Evolutionary conservation across 495 filamentous ascomycete species (phyloP).

Genomic region (Neurospora sp.): DNA sequence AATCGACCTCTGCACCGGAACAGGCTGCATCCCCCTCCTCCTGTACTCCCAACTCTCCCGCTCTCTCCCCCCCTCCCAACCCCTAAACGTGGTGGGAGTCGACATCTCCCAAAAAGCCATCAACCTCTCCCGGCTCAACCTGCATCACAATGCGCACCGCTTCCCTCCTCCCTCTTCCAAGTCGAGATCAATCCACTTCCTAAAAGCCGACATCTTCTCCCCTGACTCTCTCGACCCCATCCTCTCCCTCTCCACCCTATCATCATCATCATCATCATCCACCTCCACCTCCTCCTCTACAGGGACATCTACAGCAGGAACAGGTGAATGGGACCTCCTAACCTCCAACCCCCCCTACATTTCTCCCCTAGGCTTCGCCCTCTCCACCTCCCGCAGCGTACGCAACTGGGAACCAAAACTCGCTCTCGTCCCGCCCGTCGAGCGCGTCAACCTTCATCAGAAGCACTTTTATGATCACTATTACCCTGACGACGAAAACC

Average conservation of each 20-base stretch:
- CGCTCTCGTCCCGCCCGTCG: conserved; percentile 55
- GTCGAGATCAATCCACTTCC: conserved; percentile 33
- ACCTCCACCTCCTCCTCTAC: not conserved
- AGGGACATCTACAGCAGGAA: no score
- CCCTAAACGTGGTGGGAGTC: conserved; percentile 32
- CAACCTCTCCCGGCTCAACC: conserved; percentile 50
- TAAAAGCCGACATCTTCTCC: conserved; percentile 44
- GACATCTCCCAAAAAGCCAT: conserved; percentile 56
- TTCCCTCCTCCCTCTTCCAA: not conserved
- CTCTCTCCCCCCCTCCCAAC: conserved; percentile 2
- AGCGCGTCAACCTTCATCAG: not conserved
- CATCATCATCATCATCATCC: not conserved
- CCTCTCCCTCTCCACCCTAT: conserved; percentile 2
- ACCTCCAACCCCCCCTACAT: conserved; percentile 91
- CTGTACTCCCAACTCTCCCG: conserved; percentile 46
- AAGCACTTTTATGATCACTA: conserved; percentile 17
- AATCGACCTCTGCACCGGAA: conserved; percentile 81
- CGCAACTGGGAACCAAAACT: conserved; percentile 66
- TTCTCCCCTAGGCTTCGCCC: conserved; percentile 47
- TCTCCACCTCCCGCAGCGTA: conserved; percentile 56
- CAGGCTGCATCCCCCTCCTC: conserved; percentile 80
- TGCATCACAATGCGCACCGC: conserved; percentile 35
- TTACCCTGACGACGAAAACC: conserved; percentile 35
- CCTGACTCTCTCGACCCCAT: not conserved
- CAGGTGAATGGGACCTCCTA: conserved; percentile 51